phyloP scores from a whole-genome alignment of 2,329 filamentous ascomycete species.

The Mycosphaerella sp. region DNA sequence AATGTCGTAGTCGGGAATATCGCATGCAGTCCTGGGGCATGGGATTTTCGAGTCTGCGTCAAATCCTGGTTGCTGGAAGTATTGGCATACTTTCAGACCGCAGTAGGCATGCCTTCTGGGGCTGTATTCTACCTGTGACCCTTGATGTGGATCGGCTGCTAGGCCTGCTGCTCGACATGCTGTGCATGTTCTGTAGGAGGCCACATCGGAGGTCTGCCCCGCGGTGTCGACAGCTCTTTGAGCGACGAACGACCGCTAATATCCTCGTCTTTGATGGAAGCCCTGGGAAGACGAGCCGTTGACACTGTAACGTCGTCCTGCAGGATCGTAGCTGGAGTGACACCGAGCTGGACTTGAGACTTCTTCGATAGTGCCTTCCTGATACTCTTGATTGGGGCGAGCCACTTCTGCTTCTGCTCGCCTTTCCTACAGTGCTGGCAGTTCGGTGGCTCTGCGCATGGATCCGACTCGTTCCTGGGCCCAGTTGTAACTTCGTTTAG shows the following conservation, averaged over 20 bases:
- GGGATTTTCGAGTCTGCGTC: too few relatives aligned
- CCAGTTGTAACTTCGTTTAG: background rate
- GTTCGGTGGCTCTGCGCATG: background rate
- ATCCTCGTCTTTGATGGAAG: background rate
- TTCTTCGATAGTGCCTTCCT: background rate
- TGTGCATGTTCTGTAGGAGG: slow-evolving; percentile 1
- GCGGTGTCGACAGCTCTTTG: background rate
- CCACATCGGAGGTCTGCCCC: background rate
- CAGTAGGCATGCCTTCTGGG: too few relatives aligned
- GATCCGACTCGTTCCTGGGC: background rate
- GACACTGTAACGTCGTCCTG: background rate
- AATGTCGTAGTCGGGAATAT: too few relatives aligned
- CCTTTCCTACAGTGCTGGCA: slow-evolving; percentile 2
- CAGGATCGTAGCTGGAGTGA: background rate
- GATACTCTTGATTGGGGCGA: background rate
- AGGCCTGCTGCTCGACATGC: slow-evolving; percentile 5
- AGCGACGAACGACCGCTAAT: background rate
- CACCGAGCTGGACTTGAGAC: background rate
- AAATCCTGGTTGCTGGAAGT: too few relatives aligned
- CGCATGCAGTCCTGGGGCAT: too few relatives aligned
- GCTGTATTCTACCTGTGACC: background rate
- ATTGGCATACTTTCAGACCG: too few relatives aligned
- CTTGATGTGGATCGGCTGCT: background rate
- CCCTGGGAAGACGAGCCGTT: background rate
- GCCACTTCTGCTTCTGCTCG: slow-evolving; percentile 4